Base-by-base conservation (phyloP, 164 flowering plant genomes). In the Berberis thunbergii region DNA sequence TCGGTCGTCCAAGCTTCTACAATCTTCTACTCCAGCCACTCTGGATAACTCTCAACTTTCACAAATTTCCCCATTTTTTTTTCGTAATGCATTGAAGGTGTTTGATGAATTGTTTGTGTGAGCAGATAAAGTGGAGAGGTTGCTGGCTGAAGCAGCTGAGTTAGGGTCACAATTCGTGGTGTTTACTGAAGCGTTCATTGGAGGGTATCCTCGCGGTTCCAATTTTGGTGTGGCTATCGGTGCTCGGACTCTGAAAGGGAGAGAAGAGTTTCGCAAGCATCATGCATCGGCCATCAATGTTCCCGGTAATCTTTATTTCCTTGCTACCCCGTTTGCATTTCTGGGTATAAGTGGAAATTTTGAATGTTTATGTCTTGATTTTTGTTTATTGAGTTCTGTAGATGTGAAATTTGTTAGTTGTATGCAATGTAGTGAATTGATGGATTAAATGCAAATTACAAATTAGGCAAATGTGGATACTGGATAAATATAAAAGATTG, bases 251-350 rank as follows among this genome's bases (percentile, higher is more conserved):
- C 69, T 76, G 1, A 87, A 85, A 78, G 97, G 97, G 4, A 84
- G 69, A 66, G 95, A 85, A 67, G 95, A 93, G 3, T 93, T 88
- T 41, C 76, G 88, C 26, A 90, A 83, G 77, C 88, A 93, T 76
- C 88, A 87, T 74, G 84, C 98, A 10, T n/a, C 98, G 0, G 98
- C 98, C 66, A 86, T 93, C 75, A 87, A 93, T 72, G 96, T 93
- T 45, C 96, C 97, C 57, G 97, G 96, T 90, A 53, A 26, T 26
- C 26, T 26, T 26, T 26, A 26, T 26, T 26, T 26, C 26, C 26
- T 26, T 26, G 26, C 26, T 26, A 26, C 26, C 26, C 26, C 26
- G 26, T 26, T 26, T 26, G 26, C 26, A 26, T 26, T 26, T 26
- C 26, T 26, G 26, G 26, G 26, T 26, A 26, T 26, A 26, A 26